Conservation (phyloP, 2,329 filamentous ascomycete genomes). For the Daldinia eschscholtzii region DNA sequence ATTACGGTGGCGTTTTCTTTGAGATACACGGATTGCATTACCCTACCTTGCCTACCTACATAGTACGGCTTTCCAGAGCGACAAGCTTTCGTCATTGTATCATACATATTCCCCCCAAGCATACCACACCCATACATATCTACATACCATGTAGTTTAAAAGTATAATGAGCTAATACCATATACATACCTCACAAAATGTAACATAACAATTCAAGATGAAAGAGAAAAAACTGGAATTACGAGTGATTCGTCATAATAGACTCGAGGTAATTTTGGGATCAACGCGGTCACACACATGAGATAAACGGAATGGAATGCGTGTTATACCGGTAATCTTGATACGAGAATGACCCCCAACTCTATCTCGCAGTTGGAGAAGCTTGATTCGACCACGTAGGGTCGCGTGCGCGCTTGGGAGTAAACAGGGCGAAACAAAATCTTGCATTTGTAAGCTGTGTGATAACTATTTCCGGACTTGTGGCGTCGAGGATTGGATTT, state of each 20-base stretch:
- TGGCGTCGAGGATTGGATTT: background rate
- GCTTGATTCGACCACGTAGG: background rate
- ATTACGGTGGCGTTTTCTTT: conserved; percentile 28
- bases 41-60: background rate
- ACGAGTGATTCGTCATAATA: background rate
- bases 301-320: background rate
- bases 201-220: background rate
- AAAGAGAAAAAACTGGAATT: background rate
- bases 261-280: background rate
- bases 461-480: background rate
- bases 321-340: conserved; percentile 2
- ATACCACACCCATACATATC: conserved; percentile 10
- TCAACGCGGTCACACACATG: background rate
- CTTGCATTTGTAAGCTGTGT: background rate
- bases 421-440: conserved; percentile 4
- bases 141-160: conserved; percentile 10
- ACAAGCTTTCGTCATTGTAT: conserved; percentile 20
- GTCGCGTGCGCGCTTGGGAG: conserved; percentile 1
- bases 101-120: conserved; percentile 15
- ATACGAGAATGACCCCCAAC: conserved; percentile 21
- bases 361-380: conserved; percentile 4
- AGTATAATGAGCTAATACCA: conserved; percentile 32
- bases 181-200: conserved; percentile 3
- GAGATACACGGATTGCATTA: conserved; percentile 8
- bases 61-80: conserved; percentile 20